Conservation (phyloP, 768 basidiomycete genomes). For the Termitomyces sp. region DNA sequence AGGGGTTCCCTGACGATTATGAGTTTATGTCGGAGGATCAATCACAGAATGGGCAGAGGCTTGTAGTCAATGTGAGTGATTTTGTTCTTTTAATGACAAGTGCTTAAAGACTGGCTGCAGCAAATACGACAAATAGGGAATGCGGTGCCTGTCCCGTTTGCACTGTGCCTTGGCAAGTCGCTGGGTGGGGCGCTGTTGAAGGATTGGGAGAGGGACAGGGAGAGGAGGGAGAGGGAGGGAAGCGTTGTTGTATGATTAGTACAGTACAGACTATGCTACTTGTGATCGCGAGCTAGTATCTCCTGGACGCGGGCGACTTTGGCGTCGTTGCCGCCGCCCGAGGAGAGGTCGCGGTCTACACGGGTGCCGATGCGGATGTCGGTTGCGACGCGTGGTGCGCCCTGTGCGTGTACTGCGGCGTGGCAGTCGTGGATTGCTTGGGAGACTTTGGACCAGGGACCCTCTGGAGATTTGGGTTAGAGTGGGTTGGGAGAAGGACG, state of each 20-base stretch:
- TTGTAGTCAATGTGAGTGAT: slow-evolving; percentile 50
- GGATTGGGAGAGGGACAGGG: slow-evolving; percentile 44
- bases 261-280: not conserved
- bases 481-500: not conserved
- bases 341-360: slow-evolving; percentile 57
- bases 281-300: slow-evolving; percentile 52
- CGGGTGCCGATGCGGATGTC: slow-evolving; percentile 96
- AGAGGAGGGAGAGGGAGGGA: slow-evolving; percentile 36
- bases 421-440: slow-evolving; percentile 92
- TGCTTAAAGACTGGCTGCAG: slow-evolving; percentile 31
- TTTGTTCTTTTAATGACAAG: too few relatives aligned
- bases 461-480: slow-evolving; percentile 42
- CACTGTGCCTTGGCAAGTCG: slow-evolving; percentile 56
- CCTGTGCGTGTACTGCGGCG: slow-evolving; percentile 75
- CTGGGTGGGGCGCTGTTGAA: slow-evolving; percentile 42
- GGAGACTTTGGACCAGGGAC: slow-evolving; percentile 82
- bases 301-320: slow-evolving; percentile 83
- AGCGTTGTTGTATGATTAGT: slow-evolving; percentile 37
- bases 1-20: slow-evolving; percentile 77
- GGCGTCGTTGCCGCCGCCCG: slow-evolving; percentile 69
- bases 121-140: slow-evolving; percentile 79
- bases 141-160: slow-evolving; percentile 72
- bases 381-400: slow-evolving; percentile 76
- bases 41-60: slow-evolving; percentile 23
- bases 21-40: slow-evolving; percentile 49